A percentile compares a stretch with the other conserved stretches of the same genome.
phyloP scores from a whole-genome alignment of 177 flowering plant genomes.

The Vitis hybrid region DNA sequence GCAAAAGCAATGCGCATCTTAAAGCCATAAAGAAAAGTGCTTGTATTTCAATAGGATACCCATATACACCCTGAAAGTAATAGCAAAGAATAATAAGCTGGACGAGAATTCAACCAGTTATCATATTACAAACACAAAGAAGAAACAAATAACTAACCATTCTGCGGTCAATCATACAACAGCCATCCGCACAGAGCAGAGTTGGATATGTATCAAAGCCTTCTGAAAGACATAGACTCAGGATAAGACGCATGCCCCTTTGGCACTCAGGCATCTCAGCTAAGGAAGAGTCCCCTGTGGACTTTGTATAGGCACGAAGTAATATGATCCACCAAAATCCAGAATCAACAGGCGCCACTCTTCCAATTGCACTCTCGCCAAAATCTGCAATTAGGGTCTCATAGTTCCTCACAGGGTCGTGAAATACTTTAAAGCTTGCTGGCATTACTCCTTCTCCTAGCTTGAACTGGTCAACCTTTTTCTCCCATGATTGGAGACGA shows the following conservation, averaged over 20 bases:
- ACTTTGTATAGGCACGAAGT: conserved; percentile 78
- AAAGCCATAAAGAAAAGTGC: conserved; percentile 83
- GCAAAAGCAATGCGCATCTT: conserved; percentile 57
- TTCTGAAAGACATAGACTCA: conserved; percentile 66
- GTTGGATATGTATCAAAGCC: conserved; percentile 81
- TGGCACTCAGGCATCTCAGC: conserved; percentile 78
- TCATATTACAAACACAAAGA: background rate
- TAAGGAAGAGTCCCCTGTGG: conserved; percentile 70
- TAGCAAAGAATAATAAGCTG: background rate
- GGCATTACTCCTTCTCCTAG: conserved; percentile 85
- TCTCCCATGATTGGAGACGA: conserved; percentile 77
- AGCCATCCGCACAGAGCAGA: conserved; percentile 70
- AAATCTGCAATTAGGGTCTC: conserved; percentile 76
- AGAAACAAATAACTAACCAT: conserved; percentile 34
- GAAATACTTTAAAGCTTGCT: conserved; percentile 78
- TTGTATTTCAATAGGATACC: conserved; percentile 80
- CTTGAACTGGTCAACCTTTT: conserved; percentile 58
- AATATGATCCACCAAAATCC: conserved; percentile 93
- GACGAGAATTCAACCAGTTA: no score
- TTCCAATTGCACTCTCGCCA: conserved; percentile 84
- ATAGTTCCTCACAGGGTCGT: conserved; percentile 52
- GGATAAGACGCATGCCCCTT: conserved; percentile 73
- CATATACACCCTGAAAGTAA: conserved; percentile 63
- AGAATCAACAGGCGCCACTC: conserved; percentile 88
- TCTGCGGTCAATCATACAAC: conserved; percentile 72